Conservation (phyloP, 768 basidiomycete species). For the Lactarius tabidus region DNA sequence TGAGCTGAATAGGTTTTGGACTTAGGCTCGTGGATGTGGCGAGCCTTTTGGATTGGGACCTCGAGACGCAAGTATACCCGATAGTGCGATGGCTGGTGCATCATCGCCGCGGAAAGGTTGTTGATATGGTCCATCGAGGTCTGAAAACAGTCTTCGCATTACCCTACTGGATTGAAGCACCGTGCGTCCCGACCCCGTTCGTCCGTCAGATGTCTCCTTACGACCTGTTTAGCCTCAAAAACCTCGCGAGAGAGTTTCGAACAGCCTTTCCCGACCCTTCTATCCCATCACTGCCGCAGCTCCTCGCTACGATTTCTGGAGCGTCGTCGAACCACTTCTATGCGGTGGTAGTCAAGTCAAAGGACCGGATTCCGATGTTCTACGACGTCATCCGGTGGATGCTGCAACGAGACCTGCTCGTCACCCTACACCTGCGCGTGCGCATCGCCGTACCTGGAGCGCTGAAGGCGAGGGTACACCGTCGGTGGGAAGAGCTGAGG, state of each 20-base stretch:
- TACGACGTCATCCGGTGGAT: conserved; percentile 88
- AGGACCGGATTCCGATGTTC: conserved; percentile 65
- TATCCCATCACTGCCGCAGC: conserved; percentile 65
- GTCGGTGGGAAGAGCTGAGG: conserved; percentile 33
- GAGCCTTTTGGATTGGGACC: conserved; percentile 74
- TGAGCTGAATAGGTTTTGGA: not conserved
- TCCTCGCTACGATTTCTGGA: conserved; percentile 73
- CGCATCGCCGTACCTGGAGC: conserved; percentile 75
- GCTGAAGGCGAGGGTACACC: conserved; percentile 68
- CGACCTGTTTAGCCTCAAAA: conserved; percentile 42
- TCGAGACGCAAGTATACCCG: conserved; percentile 79
- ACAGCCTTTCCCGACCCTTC: conserved; percentile 52
- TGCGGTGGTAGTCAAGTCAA: conserved; percentile 66
- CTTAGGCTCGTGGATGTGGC: conserved; percentile 69
- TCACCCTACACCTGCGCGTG: conserved; percentile 81
- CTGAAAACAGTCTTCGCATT: conserved; percentile 81
- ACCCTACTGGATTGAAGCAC: conserved; percentile 54
- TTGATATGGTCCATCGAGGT: conserved; percentile 76
- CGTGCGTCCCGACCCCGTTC: conserved; percentile 44
- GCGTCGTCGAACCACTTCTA: conserved; percentile 75
- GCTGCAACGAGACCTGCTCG: conserved; percentile 79
- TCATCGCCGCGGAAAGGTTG: conserved; percentile 83
- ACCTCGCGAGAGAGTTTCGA: conserved; percentile 57
- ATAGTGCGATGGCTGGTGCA: conserved; percentile 91
- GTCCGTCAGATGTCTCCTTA: conserved; percentile 16